Evolutionary conservation across 2,329 filamentous ascomycete species (phyloP).

Genomic region (Tolypocladium ophioglossoides): DNA sequence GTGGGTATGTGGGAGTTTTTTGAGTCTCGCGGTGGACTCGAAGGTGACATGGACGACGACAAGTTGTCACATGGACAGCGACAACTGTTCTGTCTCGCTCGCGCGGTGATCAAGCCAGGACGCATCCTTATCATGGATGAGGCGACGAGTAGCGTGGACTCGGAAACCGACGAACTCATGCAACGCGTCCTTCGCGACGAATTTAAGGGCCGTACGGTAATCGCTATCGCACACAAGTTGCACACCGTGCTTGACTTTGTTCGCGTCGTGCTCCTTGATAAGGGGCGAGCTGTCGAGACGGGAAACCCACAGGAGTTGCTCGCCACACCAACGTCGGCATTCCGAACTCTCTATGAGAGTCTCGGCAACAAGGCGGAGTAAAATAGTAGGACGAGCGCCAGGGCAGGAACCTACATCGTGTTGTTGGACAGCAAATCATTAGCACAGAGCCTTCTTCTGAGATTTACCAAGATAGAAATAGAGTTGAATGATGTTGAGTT

Average conservation of each 20-base stretch:
- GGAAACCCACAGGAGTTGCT: slow-evolving; percentile 7
- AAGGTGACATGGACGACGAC: slow-evolving; percentile 18
- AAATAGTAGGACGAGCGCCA: not conserved
- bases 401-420: accelerated
- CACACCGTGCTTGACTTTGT: slow-evolving; percentile 40
- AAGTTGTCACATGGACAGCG: slow-evolving; percentile 30
- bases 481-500: not conserved
- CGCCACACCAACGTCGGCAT: slow-evolving; percentile 1
- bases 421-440: not conserved
- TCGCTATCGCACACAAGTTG: slow-evolving; percentile 30
- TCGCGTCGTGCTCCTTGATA: slow-evolving; percentile 56
- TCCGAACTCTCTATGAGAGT: slow-evolving; percentile 7
- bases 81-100: slow-evolving; percentile 30
- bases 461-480: not conserved
- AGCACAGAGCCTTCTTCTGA: not conserved
- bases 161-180: slow-evolving; percentile 21
- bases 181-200: slow-evolving; percentile 19
- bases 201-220: slow-evolving; percentile 38
- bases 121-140: slow-evolving; percentile 28
- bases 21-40: slow-evolving; percentile 26
- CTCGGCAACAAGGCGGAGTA: not conserved
- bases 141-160: slow-evolving; percentile 24
- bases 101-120: slow-evolving; percentile 22
- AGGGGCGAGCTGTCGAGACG: slow-evolving; percentile 46
- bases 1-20: slow-evolving; percentile 33